Evolutionary conservation across 192 early-diverging fungal species (phyloP).

Genomic region (Dimargaris xerosporica): DNA sequence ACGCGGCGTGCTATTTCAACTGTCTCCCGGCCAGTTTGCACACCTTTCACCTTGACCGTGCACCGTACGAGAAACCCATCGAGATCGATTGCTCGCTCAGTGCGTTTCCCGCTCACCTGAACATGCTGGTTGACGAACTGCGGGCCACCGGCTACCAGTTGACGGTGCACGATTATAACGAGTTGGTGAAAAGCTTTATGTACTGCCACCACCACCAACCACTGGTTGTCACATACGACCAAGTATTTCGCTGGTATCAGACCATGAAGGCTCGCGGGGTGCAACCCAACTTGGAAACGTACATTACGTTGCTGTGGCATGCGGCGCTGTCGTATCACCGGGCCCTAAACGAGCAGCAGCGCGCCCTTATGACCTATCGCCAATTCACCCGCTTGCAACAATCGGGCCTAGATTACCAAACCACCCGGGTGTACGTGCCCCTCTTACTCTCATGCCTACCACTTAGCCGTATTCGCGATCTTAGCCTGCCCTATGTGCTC

Average conservation of each 20-base stretch:
- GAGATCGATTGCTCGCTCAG: background rate
- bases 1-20: slow-evolving; percentile 1
- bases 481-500: background rate
- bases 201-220: slow-evolving; percentile 4
- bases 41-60: background rate
- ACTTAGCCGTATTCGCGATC: background rate
- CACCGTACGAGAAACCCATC: background rate
- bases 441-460: slow-evolving; percentile 1
- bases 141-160: background rate
- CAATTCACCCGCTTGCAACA: background rate
- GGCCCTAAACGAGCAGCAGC: background rate
- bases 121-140: background rate
- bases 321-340: background rate
- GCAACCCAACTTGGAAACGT: background rate
- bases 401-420: background rate
- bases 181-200: background rate
- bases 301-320: background rate
- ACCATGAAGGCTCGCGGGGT: background rate
- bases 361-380: background rate
- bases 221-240: background rate
- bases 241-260: background rate
- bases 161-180: slow-evolving; percentile 1
- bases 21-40: background rate
- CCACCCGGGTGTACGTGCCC: background rate
- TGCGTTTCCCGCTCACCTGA: background rate